Base-by-base conservation (phyloP, 208 protist genomes). In the Ichthyophonus hoferi region DNA sequence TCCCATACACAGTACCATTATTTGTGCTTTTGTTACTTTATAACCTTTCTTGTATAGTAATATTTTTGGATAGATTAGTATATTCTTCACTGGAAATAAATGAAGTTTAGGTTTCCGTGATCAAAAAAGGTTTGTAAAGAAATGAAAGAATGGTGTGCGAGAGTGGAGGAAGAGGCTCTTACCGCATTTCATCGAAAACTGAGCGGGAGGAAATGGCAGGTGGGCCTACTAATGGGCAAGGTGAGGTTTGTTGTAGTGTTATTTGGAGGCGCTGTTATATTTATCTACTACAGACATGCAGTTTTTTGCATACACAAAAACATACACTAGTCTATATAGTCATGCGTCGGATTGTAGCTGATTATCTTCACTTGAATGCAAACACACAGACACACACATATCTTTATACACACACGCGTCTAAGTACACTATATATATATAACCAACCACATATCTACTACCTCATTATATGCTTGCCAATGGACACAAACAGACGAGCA, bases 341-440 rank as follows among this genome's bases (percentile, higher is more conserved):
- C 39, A 40, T 42, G 17, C 50, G 58, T 40, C 12, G 12, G 81
- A 0, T 14, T 58, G 81, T 58, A 0, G 14, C 33, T 34, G 14
- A 42, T 42, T 58, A 35, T n/a, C 0, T 42, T 17, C 39, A 0
- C 39, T 17, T 81, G 12, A 3, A 33, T 50, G 38, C 81, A 85
- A 3, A 82, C 7, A 79, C 39, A 86, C 1, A 35, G 12, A 76
- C 34, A 0, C 43, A 89, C 43, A 89, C 67, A 89, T 50, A 86
- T 58, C 87, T 50, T 86, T 50, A 86, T 24, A 89, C 17, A 86
- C 12, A 89, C 43, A 89, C 43, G 86, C 40, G 76, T 50, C 31
- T 50, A 89, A 2, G 40, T 50, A 86, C 43, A 86, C 34, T 24
- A 33, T 24, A 83, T n/a, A n/a, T n/a, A n/a, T n/a, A n/a, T n/a